These are phyloP conservation scores for Cardiospermum halicacabum DNA, from an alignment of 345 rosid genomes.

Conservation along the genomic window DNA sequence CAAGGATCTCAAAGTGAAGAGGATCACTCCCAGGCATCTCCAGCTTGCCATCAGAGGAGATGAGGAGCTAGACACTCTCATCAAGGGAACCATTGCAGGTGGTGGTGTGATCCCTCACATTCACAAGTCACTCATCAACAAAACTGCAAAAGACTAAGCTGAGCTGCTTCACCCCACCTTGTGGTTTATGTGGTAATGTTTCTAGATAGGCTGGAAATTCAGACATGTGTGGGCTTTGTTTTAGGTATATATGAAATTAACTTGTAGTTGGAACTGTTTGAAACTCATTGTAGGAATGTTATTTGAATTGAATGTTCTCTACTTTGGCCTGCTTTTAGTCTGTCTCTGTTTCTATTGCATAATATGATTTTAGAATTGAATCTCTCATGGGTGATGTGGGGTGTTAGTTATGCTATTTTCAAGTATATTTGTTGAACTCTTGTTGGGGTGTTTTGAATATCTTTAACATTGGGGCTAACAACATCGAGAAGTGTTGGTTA, in stretches of 20 bases:
- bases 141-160: constrained; percentile 58
- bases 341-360: no score
- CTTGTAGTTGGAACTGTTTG: constrained; percentile 15
- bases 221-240: no score
- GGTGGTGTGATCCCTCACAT: constrained; percentile 95
- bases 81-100: constrained; percentile 63
- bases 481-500: no score
- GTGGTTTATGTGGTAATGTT: constrained; percentile 10
- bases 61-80: constrained; percentile 58
- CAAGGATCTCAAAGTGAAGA: constrained; percentile 73
- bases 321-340: not conserved
- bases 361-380: no score
- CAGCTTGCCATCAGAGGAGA: constrained; percentile 54
- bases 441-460: no score
- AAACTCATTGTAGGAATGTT: constrained; percentile 9
- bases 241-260: constrained; percentile 24
- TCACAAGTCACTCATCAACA: constrained; percentile 89
- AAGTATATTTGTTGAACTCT: no score
- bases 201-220: constrained; percentile 11
- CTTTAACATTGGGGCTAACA: no score
- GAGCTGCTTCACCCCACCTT: not conserved
- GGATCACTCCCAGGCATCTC: constrained; percentile 54
- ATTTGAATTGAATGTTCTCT: not conserved
- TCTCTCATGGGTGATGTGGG: no score
- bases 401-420: no score